These are phyloP conservation scores for Hyphopichia khmerensis DNA, from an alignment of 1,139 yeast species.

Conservation along the genomic window DNA sequence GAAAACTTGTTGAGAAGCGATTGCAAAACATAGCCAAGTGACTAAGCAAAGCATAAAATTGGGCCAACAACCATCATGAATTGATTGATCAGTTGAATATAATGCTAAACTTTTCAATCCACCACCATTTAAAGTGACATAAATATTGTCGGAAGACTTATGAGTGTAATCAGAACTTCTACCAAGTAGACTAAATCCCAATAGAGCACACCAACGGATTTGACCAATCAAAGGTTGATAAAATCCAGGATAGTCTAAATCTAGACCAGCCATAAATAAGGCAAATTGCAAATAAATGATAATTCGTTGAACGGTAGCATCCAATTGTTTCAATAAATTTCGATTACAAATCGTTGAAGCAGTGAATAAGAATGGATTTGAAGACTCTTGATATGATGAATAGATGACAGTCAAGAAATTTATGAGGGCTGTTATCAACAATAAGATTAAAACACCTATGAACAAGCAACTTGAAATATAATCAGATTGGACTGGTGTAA, in stretches of 20 bases:
- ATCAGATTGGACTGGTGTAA: conserved; percentile 46
- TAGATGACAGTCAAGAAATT: conserved; percentile 43
- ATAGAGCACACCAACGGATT: conserved; percentile 36
- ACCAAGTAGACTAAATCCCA: conserved; percentile 25
- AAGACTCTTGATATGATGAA: conserved; percentile 64
- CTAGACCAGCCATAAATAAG: conserved; percentile 55
- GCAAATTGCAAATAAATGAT: conserved; percentile 58
- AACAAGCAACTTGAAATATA: conserved; percentile 36
- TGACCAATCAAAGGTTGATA: conserved; percentile 53
- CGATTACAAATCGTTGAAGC: conserved; percentile 65
- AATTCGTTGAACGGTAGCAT: conserved; percentile 53
- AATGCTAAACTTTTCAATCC: conserved; percentile 34
- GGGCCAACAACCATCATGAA: conserved; percentile 39
- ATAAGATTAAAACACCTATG: conserved; percentile 37
- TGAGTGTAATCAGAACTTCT: background rate
- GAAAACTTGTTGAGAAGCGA: conserved; percentile 22
- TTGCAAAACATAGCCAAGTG: conserved; percentile 26
- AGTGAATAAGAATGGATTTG: conserved; percentile 53
- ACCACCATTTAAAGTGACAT: conserved; percentile 30
- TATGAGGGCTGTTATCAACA: conserved; percentile 42
- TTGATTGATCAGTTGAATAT: conserved; percentile 24
- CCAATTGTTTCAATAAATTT: conserved; percentile 53
- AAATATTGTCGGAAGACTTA: conserved; percentile 27
- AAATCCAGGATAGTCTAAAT: conserved; percentile 62
- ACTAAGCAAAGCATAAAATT: conserved; percentile 38